Evolutionary conservation across 495 filamentous ascomycete genomes (phyloP), one percentile per base, ranked within the genome.

Genomic region (Talaromyces wortmannii): DNA sequence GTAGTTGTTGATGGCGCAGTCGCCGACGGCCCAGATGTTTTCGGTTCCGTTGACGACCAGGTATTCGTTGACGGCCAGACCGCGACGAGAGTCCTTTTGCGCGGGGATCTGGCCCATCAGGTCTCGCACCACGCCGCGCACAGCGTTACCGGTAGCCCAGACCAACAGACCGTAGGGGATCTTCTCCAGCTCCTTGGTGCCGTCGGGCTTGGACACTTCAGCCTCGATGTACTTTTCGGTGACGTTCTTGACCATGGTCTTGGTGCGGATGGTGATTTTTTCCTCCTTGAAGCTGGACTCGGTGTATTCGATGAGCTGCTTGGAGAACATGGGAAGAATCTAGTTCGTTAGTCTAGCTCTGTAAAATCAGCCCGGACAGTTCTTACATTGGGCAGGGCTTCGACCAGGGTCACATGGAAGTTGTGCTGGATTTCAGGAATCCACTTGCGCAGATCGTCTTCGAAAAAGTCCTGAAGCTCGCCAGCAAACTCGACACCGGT

Each of bases 271-370:
- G 55, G 87, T 83, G 66, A 99, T 99, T 62, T 89, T 89, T 75
- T 97, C 92, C 78, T 97, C 95, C 74, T 95, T 94, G 81, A 99
- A 96, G 53, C 92, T 95, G 68, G 89, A 90, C 75, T 97, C 95
- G 59, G 95, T 97, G 78, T 97, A 99, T 67, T 99, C 92, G 71
- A 97, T 97, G 60, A 99, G 79, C 68, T 96, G 89, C 81, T 97
- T 97, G 69, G 91, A 96, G 82, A 99, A 99, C 86, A 90, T 94
- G 62, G 94, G 94, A 36, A 98, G 83, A 36, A 97, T 75, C 74
- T 77, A 43, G 33, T 52, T 15, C 15, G 29, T 44, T 29, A 30
- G 45, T 12, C n/a, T 56, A 48, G 50, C 36, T 44, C 48, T 11
- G 23, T 33, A 17, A 5, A 7, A 18, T n/a, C n/a, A n/a, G n/a